phyloP scores from a whole-genome alignment of 2,329 filamentous ascomycete species.

The Colletotrichum noveboracense region DNA sequence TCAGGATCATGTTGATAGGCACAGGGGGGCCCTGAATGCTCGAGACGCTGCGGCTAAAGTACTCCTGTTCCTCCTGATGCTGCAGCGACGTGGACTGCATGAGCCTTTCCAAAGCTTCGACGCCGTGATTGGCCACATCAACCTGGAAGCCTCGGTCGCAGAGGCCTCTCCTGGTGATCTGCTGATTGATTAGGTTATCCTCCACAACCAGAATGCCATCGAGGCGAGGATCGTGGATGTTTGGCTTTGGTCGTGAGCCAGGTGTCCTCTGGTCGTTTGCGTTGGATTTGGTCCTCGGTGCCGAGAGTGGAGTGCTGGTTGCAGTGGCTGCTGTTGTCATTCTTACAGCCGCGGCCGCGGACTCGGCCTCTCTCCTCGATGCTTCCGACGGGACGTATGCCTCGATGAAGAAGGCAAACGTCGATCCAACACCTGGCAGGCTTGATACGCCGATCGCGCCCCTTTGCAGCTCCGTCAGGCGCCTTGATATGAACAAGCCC shows the following conservation, averaged over 20 bases:
- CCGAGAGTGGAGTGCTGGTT: not conserved
- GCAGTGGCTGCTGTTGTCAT: not conserved
- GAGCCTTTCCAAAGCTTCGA: slow-evolving; percentile 59
- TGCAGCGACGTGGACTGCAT: slow-evolving; percentile 30
- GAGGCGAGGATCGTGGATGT: slow-evolving; percentile 29
- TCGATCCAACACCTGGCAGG: slow-evolving; percentile 72
- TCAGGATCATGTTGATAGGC: slow-evolving; percentile 67
- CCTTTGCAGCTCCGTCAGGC: slow-evolving; percentile 81
- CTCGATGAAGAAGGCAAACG: slow-evolving; percentile 77
- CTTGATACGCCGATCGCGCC: slow-evolving; percentile 79
- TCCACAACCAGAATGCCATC: slow-evolving; percentile 60
- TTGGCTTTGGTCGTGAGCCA: slow-evolving; percentile 5
- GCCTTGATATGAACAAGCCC: slow-evolving; percentile 79
- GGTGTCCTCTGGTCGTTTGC: slow-evolving; percentile 7
- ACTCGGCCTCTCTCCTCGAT: slow-evolving; percentile 45
- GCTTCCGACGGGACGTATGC: slow-evolving; percentile 49
- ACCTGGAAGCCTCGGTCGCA: slow-evolving; percentile 54
- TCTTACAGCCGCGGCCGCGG: slow-evolving; percentile 34
- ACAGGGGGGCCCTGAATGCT: slow-evolving; percentile 22
- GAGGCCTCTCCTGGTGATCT: slow-evolving; percentile 57
- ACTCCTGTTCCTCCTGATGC: not conserved
- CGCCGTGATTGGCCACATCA: slow-evolving; percentile 61
- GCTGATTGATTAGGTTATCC: slow-evolving; percentile 67
- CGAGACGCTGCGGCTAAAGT: not conserved
- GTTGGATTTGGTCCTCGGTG: not conserved